Evolutionary conservation across 495 filamentous ascomycete genomes (phyloP), one percentile per base, ranked within the genome.

Genomic region (Pyrenopolyporus hunteri): DNA sequence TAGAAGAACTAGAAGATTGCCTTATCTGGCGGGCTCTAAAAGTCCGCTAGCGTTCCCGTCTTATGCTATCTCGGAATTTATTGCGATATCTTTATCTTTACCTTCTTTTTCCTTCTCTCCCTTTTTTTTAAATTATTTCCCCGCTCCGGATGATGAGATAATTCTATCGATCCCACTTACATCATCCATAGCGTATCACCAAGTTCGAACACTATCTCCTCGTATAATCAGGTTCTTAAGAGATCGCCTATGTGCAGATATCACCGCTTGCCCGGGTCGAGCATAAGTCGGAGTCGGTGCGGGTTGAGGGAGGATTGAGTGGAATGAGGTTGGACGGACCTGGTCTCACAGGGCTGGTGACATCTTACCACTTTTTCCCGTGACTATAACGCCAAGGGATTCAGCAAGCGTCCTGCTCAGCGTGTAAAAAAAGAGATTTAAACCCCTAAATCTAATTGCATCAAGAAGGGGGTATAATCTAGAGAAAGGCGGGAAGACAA

Each of bases 1-100:
- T 57, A 53, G 60, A 63, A 60, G 1, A 60, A 60, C n/a, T n/a
- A n/a, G n/a, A n/a, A 63, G 9, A 57, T 28, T 52, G 20, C 60
- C 60, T 63, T 63, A 63, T 63, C 60, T 63, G 49, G 50, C 44
- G 44, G n/a, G 26, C 43, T 13, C n/a, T 36, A 59, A 59, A 44
- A 35, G 19, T 39, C 25, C 40, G 4, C 35, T 47, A 60, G 42
- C 36, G 32, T 39, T 23, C 33, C 37, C 47, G 25, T 35, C 25
- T 29, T 5, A 4, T 14, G 20, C 25, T 13, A 32, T 40, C 25
- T 11, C 50, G 14, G 48, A 45, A 16, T 32, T 11, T 42, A 52
- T 40, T 40, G 19, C 29, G 39, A 36, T 13, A 23, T 53, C 23
- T 28, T 45, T 28, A 17, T 16, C 28, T 45, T 22, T 25, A 44